Percentiles rank a stretch among this genome's conserved stretches.
Conservation (phyloP, 2,329 filamentous ascomycete species). For the Fusarium pininemorale region DNA sequence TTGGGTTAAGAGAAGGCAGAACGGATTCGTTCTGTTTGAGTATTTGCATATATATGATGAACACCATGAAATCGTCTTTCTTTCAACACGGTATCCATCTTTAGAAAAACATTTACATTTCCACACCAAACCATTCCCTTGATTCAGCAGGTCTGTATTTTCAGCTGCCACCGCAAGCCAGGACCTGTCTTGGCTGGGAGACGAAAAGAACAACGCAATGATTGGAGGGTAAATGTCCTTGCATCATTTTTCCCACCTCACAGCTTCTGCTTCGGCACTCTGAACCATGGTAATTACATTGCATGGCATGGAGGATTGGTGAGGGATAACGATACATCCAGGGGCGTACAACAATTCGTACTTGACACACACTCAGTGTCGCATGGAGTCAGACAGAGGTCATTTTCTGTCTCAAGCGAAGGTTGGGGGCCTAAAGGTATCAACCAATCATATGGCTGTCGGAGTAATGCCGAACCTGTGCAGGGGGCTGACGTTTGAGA, state of each 20-base stretch:
- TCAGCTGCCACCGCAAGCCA: constrained; percentile 12
- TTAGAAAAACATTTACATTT: background rate
- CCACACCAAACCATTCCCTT: constrained; percentile 24
- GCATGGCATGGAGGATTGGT: constrained; percentile 11
- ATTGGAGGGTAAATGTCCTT: constrained; percentile 41
- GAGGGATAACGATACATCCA: background rate
- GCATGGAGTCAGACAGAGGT: background rate
- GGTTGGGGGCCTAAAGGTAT: background rate
- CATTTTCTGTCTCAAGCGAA: constrained; percentile 3
- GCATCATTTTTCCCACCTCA: constrained; percentile 14
- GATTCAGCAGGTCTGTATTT: constrained; percentile 2
- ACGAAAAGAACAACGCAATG: constrained; percentile 14
- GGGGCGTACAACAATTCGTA: background rate
- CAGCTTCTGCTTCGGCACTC: constrained; percentile 11
- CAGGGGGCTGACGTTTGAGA: constrained; percentile 25
- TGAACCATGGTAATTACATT: background rate
- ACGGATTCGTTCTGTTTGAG: background rate
- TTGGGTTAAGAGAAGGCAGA: background rate
- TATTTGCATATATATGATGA: background rate
- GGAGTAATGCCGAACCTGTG: constrained; percentile 17
- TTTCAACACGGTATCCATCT: background rate
- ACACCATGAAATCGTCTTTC: background rate
- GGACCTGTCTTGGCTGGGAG: background rate
- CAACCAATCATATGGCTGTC: constrained; percentile 12
- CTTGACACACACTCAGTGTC: background rate